Evolutionary conservation across 768 basidiomycete species (phyloP).

Genomic region (Boletus vinaceobasis): DNA sequence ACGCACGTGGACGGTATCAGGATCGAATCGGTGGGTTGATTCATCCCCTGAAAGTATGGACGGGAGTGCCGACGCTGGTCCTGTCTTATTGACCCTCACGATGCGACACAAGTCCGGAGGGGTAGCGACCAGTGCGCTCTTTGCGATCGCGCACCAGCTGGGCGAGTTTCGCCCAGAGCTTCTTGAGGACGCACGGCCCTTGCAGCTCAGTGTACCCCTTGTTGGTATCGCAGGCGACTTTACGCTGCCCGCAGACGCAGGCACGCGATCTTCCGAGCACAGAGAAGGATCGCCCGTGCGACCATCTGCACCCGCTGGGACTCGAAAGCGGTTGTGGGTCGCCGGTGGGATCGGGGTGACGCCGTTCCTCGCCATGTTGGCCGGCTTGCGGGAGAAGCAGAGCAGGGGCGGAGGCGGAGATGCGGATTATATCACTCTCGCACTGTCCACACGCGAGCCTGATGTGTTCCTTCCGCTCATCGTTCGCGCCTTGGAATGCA

Average conservation of each 20-base stretch:
- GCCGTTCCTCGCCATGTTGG: constrained; percentile 59
- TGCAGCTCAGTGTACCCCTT: constrained; percentile 42
- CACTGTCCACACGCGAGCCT: constrained; percentile 55
- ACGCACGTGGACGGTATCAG: constrained; percentile 63
- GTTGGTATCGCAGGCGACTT: constrained; percentile 57
- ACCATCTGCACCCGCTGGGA: not conserved
- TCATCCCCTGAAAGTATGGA: not conserved
- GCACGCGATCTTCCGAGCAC: not conserved
- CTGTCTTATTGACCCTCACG: constrained; percentile 41
- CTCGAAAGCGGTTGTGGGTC: constrained; percentile 45
- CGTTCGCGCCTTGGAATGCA: constrained; percentile 1
- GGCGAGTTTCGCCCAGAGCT: constrained; percentile 38
- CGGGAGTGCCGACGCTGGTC: not conserved
- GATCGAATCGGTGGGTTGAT: constrained; percentile 18
- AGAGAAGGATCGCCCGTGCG: not conserved
- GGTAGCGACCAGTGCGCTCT: constrained; percentile 51
- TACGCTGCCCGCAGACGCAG: constrained; percentile 26
- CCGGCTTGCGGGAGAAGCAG: constrained; percentile 5
- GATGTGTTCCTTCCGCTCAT: constrained; percentile 45
- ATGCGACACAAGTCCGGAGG: constrained; percentile 58
- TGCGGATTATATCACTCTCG: constrained; percentile 39
- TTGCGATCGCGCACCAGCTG: constrained; percentile 45
- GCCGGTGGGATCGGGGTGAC: constrained; percentile 68
- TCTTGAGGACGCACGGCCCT: constrained; percentile 37
- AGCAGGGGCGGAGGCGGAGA: not conserved